Conservation (phyloP, 176 grass and related monocot genomes). For the Raddia distichophylla region DNA sequence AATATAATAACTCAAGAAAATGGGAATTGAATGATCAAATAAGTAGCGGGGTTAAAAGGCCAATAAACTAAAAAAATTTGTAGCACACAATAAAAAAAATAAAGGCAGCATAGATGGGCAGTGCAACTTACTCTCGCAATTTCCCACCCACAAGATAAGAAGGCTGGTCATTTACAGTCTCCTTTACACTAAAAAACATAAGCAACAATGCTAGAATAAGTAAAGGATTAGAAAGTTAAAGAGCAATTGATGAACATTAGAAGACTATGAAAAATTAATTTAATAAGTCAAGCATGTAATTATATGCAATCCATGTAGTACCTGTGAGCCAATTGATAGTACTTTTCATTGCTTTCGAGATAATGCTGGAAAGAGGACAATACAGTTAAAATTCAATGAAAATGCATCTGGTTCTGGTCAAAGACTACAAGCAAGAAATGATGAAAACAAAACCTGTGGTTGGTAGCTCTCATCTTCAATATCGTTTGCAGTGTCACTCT, state of each 20-base stretch:
- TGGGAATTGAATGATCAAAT: conserved; percentile 13
- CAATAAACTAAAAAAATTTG: not conserved
- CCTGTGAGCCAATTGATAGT: conserved; percentile 97
- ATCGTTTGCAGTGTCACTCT: conserved; percentile 67
- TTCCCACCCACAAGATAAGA: conserved; percentile 84
- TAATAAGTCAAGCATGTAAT: conserved; percentile 21
- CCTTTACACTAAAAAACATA: conserved; percentile 83
- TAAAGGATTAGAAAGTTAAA: conserved; percentile 18
- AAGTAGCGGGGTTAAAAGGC: not conserved
- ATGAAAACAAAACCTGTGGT: conserved; percentile 63
- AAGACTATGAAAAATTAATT: conserved; percentile 7
- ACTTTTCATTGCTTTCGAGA: conserved; percentile 99
- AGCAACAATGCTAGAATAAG: conserved; percentile 43
- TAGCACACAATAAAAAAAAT: not conserved
- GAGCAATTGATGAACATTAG: conserved; percentile 8
- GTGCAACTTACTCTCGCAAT: conserved; percentile 83
- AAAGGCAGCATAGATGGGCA: conserved; percentile 12
- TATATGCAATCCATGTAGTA: conserved; percentile 48
- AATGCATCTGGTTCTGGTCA: conserved; percentile 38
- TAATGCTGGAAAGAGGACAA: conserved; percentile 80
- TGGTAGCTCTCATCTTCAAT: conserved; percentile 96
- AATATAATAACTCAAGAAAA: conserved; percentile 33
- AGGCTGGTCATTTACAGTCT: conserved; percentile 84
- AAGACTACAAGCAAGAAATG: not conserved
- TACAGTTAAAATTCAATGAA: conserved; percentile 31